Evolutionary conservation across 768 basidiomycete genomes (phyloP).

Genomic region (Rhizopogon salebrosus): DNA sequence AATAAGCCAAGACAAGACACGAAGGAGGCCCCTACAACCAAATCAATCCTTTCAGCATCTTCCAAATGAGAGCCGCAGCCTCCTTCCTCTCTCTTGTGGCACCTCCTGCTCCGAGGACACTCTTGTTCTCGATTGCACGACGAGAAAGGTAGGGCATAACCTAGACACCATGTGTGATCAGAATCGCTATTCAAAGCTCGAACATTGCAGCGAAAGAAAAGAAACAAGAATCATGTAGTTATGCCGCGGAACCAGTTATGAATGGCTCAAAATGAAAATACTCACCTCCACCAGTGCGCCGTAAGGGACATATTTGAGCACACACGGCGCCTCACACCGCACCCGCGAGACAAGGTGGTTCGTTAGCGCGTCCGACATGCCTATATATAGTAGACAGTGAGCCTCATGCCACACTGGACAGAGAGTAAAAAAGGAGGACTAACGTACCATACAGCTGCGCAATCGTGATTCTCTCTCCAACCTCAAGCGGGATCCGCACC

Average conservation of each 20-base stretch:
- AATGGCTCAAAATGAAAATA: constrained; percentile 1
- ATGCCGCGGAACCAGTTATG: background rate
- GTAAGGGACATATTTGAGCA: constrained; percentile 83
- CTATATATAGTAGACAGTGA: constrained; percentile 32
- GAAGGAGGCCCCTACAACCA: background rate
- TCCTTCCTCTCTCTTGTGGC: constrained; percentile 39
- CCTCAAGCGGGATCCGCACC: constrained; percentile 39
- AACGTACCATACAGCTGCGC: constrained; percentile 79
- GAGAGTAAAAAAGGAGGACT: background rate
- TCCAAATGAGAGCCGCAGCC: constrained; percentile 23
- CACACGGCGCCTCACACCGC: constrained; percentile 52
- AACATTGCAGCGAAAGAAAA: background rate
- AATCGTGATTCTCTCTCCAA: constrained; percentile 63
- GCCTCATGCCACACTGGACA: background rate
- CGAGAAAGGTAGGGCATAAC: constrained; percentile 89
- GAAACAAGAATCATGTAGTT: background rate
- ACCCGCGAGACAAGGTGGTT: constrained; percentile 59
- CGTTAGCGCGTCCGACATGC: constrained; percentile 83
- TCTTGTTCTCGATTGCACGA: constrained; percentile 91
- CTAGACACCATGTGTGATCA: constrained; percentile 28
- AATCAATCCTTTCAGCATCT: constrained; percentile 23
- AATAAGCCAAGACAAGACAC: background rate
- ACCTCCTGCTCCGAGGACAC: constrained; percentile 68
- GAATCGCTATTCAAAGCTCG: background rate
- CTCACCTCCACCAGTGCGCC: constrained; percentile 61